Percentiles rank a stretch among this genome's conserved stretches.
phyloP scores from a whole-genome alignment of 768 basidiomycete genomes.

The Auricularia sp. region DNA sequence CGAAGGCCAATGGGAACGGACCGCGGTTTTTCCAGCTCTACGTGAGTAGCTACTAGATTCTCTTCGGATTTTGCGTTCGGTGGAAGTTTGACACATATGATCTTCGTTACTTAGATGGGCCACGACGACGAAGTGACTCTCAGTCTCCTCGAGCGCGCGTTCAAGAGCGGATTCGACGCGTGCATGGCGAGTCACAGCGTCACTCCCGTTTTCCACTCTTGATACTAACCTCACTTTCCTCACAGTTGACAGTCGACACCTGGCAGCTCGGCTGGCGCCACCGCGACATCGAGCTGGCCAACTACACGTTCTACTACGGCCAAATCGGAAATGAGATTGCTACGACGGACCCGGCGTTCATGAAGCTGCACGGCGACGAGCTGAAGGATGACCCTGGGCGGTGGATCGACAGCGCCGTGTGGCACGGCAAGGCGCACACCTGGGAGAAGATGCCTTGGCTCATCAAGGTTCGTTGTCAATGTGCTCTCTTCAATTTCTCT shows the following conservation, averaged over 20 bases:
- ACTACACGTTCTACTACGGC: constrained; percentile 25
- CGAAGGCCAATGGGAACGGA: constrained; percentile 32
- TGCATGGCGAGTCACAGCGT: constrained; percentile 9
- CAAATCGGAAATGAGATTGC: constrained; percentile 36
- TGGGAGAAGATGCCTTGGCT: constrained; percentile 44
- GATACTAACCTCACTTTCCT: constrained; percentile 11
- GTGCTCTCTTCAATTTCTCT: background rate
- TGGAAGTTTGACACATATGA: too few relatives aligned
- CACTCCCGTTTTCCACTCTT: constrained; percentile 9
- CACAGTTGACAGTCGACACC: constrained; percentile 39
- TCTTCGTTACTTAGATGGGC: constrained; percentile 22
- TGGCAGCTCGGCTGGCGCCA: constrained; percentile 43
- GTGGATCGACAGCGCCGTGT: constrained; percentile 38
- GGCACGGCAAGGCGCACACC: constrained; percentile 42
- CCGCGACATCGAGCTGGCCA: constrained; percentile 39
- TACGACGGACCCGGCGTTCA: constrained; percentile 39
- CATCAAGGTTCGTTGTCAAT: constrained; percentile 23
- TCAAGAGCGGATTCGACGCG: constrained; percentile 35
- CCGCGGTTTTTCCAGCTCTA: constrained; percentile 49
- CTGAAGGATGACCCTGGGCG: constrained; percentile 32
- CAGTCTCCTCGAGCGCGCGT: constrained; percentile 36
- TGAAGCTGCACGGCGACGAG: constrained; percentile 34
- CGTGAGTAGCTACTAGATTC: background rate
- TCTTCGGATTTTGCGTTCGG: too few relatives aligned
- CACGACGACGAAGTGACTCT: constrained; percentile 44